Evolutionary conservation across 306 rosid genomes (phyloP).

Genomic region (Malus asiatica): DNA sequence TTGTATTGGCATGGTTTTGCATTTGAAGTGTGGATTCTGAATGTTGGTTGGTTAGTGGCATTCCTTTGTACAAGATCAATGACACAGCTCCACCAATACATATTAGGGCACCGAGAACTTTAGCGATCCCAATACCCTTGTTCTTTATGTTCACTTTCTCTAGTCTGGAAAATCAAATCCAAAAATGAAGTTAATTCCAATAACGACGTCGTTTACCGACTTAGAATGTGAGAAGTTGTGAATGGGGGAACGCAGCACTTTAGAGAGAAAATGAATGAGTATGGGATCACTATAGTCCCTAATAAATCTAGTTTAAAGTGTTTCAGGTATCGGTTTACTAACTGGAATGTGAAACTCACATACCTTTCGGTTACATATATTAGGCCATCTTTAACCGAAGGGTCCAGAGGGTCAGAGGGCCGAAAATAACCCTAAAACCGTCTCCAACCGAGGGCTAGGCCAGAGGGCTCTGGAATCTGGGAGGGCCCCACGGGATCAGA

Average conservation of each 20-base stretch:
- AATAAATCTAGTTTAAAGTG: no score
- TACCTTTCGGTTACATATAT: no score
- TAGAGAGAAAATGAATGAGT: neutral
- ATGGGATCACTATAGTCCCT: no score
- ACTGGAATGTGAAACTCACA: no score
- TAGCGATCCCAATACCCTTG: slow-evolving; percentile 52
- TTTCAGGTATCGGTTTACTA: no score
- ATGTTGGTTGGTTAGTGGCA: slow-evolving; percentile 32
- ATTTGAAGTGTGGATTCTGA: slow-evolving; percentile 8
- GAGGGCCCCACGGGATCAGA: no score
- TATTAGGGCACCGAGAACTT: slow-evolving; percentile 47
- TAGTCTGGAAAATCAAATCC: slow-evolving; percentile 32
- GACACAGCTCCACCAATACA: slow-evolving; percentile 60
- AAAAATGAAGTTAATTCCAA: neutral
- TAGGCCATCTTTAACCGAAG: no score
- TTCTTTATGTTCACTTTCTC: slow-evolving; percentile 61
- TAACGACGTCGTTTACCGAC: neutral
- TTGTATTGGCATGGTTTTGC: neutral
- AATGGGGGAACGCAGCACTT: neutral
- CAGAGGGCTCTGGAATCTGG: no score
- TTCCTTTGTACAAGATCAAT: slow-evolving; percentile 63
- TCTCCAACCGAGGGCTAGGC: no score
- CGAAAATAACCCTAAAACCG: no score
- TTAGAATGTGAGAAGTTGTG: neutral
- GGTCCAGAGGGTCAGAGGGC: no score